These are phyloP conservation scores for Fusarium newnesense DNA, from an alignment of 2,329 filamentous ascomycete species.

Conservation along the genomic window DNA sequence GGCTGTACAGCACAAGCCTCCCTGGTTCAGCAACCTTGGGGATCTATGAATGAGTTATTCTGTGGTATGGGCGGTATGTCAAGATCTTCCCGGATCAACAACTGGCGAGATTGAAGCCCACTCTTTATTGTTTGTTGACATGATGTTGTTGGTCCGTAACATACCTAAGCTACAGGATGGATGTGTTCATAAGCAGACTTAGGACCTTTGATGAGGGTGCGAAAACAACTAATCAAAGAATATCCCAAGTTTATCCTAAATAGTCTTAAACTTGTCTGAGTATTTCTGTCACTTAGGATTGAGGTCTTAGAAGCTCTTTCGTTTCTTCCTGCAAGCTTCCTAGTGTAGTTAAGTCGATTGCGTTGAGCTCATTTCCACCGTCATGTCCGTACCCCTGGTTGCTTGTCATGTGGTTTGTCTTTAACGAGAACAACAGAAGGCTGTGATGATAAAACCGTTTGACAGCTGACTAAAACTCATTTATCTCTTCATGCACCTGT, in stretches of 20 bases:
- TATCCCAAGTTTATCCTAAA: too few species aligned
- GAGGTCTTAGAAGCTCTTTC: constrained; percentile 23
- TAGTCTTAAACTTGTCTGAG: too few species aligned
- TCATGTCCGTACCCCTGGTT: constrained; percentile 22
- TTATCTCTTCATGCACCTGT: not conserved
- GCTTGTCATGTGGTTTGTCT: constrained; percentile 12
- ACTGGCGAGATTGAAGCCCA: constrained; percentile 10
- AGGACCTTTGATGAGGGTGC: not conserved
- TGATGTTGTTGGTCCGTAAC: constrained; percentile 23
- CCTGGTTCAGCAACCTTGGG: not conserved
- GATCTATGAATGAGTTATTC: not conserved
- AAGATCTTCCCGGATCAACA: constrained; percentile 28
- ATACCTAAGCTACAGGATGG: constrained; percentile 16
- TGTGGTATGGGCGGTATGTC: constrained; percentile 4
- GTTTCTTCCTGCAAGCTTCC: constrained; percentile 34
- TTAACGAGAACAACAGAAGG: not conserved
- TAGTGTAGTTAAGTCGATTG: constrained; percentile 25
- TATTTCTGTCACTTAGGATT: too few species aligned
- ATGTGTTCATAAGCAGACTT: not conserved
- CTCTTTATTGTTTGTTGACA: constrained; percentile 7
- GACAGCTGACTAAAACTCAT: not conserved
- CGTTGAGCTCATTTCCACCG: constrained; percentile 42
- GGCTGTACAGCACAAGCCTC: not conserved
- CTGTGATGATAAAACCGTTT: not conserved
- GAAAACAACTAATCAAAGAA: too few species aligned